Evolutionary conservation across 768 basidiomycete genomes (phyloP).

Genomic region (Naganishia vishniacii): DNA sequence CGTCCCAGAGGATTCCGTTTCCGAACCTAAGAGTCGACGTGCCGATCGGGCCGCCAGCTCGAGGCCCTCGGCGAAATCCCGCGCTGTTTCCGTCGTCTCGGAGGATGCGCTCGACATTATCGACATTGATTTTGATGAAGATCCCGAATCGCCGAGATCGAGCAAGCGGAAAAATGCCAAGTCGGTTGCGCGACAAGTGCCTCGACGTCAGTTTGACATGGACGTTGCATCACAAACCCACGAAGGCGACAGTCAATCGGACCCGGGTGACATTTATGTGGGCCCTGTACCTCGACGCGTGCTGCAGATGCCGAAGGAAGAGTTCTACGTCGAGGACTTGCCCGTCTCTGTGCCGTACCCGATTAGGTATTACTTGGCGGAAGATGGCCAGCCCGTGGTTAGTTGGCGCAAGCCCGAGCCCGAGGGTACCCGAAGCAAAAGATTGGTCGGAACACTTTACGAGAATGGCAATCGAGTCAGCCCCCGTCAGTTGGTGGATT

Average conservation of each 20-base stretch:
- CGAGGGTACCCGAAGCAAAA: slow-evolving; percentile 1
- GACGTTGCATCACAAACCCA: neutral
- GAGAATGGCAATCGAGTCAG: slow-evolving; percentile 16
- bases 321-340: slow-evolving; percentile 9
- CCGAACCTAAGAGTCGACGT: neutral
- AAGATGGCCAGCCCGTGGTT: slow-evolving; percentile 8
- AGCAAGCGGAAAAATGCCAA: slow-evolving; percentile 15
- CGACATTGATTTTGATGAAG: neutral
- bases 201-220: slow-evolving; percentile 1
- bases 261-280: neutral
- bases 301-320: slow-evolving; percentile 3
- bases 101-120: slow-evolving; percentile 6
- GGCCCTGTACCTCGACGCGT: neutral
- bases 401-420: slow-evolving; percentile 13
- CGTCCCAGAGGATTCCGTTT: neutral
- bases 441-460: slow-evolving; percentile 12
- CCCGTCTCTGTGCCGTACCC: slow-evolving; percentile 18
- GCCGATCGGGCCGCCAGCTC: neutral
- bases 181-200: neutral
- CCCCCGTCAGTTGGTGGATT: slow-evolving; percentile 3
- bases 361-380: slow-evolving; percentile 8
- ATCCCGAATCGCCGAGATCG: neutral
- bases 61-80: no score
- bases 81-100: neutral
- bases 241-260: neutral